phyloP scores from a whole-genome alignment of 106 monocot genomes.

The Dactylorhiza incarnata region DNA sequence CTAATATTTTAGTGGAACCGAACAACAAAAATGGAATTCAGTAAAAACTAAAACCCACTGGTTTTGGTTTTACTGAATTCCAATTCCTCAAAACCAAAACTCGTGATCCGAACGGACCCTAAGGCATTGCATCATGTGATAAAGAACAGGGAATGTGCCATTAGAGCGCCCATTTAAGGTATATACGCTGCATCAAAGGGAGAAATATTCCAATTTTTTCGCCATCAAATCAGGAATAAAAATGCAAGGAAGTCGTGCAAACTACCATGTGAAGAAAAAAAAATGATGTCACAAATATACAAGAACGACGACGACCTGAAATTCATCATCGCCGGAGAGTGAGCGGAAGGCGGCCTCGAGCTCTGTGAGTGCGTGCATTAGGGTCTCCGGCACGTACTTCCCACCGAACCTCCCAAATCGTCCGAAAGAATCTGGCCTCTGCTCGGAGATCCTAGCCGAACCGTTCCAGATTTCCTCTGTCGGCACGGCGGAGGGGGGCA shows the following conservation, averaged over 20 bases:
- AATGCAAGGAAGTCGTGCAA: not conserved
- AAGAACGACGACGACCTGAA: constrained; percentile 40
- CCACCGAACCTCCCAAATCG: constrained; percentile 80
- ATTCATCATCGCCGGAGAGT: constrained; percentile 39
- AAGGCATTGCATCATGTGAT: not conserved
- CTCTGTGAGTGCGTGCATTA: constrained; percentile 69
- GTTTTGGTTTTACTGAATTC: too few relatives aligned
- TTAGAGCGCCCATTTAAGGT: too few relatives aligned
- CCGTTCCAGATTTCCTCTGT: not conserved
- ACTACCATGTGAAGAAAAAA: not conserved
- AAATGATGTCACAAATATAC: not conserved
- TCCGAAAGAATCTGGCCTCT: constrained; percentile 66
- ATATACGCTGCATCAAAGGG: not conserved
- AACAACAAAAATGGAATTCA: too few relatives aligned
- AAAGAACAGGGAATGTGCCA: not conserved
- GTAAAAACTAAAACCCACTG: too few relatives aligned
- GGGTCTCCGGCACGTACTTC: constrained; percentile 91
- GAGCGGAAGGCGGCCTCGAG: constrained; percentile 48
- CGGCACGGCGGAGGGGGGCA: not conserved
- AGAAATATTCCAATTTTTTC: not conserved
- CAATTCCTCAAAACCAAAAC: too few relatives aligned
- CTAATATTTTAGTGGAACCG: too few relatives aligned
- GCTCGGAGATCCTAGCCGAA: not conserved
- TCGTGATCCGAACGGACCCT: too few relatives aligned
- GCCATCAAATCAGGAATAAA: not conserved